phyloP scores from a whole-genome alignment of 2,329 filamentous ascomycete species.

The Orbilia brochopaga region DNA sequence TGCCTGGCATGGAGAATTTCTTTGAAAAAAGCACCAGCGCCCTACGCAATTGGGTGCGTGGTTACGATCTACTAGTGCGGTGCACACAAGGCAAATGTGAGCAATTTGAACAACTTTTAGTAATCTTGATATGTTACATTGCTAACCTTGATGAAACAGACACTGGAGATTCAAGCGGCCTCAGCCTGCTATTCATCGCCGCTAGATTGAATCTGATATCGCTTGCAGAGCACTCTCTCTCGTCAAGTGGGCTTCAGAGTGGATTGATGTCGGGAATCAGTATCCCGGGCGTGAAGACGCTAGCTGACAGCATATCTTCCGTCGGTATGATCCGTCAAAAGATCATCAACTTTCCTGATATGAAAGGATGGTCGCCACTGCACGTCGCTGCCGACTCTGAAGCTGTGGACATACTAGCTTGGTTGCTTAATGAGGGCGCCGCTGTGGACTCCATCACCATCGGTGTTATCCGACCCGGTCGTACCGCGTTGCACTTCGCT shows the following conservation, averaged over 20 bases:
- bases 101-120: neutral
- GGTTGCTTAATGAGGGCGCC: slow-evolving; percentile 10
- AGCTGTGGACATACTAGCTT: slow-evolving; percentile 17
- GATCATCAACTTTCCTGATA: neutral
- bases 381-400: slow-evolving; percentile 21
- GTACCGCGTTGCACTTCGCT: slow-evolving; percentile 20
- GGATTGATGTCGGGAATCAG: slow-evolving; percentile 1
- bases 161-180: slow-evolving; percentile 7
- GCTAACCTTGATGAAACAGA: slow-evolving; percentile 6
- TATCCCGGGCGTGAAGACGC: slow-evolving; percentile 1
- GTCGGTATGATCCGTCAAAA: too few relatives aligned
- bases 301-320: too few relatives aligned
- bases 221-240: slow-evolving; percentile 5
- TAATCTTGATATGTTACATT: too few relatives aligned
- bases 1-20: too few relatives aligned
- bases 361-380: slow-evolving; percentile 13
- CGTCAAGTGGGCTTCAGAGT: neutral
- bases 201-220: slow-evolving; percentile 18
- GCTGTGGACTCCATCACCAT: slow-evolving; percentile 1
- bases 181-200: slow-evolving; percentile 15
- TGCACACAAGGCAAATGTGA: slow-evolving; percentile 28
- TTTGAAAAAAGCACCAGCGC: neutral
- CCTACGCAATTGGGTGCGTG: slow-evolving; percentile 18
- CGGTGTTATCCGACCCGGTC: neutral
- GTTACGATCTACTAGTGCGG: slow-evolving; percentile 12